Base-by-base conservation (phyloP, 148 eudicot species). In the Nyssa sinensis region DNA sequence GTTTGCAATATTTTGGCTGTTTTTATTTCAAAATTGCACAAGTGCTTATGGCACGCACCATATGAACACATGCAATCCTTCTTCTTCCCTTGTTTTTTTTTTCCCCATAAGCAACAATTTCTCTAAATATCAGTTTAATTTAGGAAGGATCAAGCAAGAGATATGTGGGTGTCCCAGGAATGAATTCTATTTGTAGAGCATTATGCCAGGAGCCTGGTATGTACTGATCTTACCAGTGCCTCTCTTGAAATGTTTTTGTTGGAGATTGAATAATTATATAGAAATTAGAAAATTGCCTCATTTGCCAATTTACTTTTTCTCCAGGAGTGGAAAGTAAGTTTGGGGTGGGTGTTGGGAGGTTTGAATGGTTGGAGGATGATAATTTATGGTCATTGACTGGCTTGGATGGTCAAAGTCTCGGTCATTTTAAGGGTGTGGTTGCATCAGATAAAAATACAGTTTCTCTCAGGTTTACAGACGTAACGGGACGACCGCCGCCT, bases 121-220 rank as follows among this genome's bases (percentile, higher is more conserved):
- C 27, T 12, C 80, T 76, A 51, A 81, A 28, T 67, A 41, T 44
- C 63, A 63, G 57, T 81, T 76, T 39, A 64, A 78, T 86, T 70
- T 86, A 95, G 97, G 94, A 88, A 63, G 83, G 74, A 73, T 70
- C 81, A 55, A 70, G 78, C 84, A 89, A 81, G 89, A 95, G 85
- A 78, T 95, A 84, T 78, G 94, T 95, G 34, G 99, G 96, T 35
- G 74, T 92, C 75, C 96, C 97, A 62, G 96, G 96, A 74, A 95
- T 95, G 99, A 95, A 93, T 82, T 90, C 96, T 53, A 84, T 95
- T 74, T 92, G 97, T 84, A 86, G 72, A 81, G 89, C 92, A 72
- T 83, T 92, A 74, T 87, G 92, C 83, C 51, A 76, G 11, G 97
- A 92, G 61, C 87, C 88, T 72, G 98, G 98, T 94, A 58, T 67